phyloP scores from a whole-genome alignment of 2,329 filamentous ascomycete species.

The Neoascochyta sp. region DNA sequence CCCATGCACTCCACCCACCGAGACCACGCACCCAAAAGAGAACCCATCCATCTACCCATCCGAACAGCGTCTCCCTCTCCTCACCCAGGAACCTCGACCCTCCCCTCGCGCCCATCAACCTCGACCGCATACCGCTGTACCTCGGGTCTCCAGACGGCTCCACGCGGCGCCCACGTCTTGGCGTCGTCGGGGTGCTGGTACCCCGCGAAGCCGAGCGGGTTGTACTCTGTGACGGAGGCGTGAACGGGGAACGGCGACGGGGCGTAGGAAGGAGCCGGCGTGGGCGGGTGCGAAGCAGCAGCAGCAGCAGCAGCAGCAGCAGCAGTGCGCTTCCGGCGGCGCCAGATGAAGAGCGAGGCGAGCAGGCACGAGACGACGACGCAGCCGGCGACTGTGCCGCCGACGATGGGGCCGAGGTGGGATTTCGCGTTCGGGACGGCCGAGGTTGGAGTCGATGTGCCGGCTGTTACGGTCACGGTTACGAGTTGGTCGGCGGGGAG shows the following conservation, averaged over 20 bases:
- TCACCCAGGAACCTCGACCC: not conserved
- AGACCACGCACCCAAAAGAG: no score
- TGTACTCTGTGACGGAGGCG: constrained; percentile 3
- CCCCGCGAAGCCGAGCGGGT: constrained; percentile 5
- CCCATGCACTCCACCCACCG: no score
- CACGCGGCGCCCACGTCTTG: constrained; percentile 3
- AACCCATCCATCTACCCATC: no score
- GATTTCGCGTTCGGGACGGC: constrained; percentile 3
- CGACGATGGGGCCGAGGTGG: constrained; percentile 29
- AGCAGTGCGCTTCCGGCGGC: constrained; percentile 11
- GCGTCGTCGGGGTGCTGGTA: constrained; percentile 1
- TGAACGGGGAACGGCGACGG: constrained; percentile 1
- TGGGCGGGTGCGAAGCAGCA: no score
- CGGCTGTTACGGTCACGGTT: constrained; percentile 5
- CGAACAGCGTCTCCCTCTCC: no score
- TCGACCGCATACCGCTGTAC: constrained; percentile 3
- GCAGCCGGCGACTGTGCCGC: constrained; percentile 32
- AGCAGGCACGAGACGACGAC: constrained; percentile 23
- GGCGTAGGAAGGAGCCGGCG: not conserved
- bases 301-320: no score
- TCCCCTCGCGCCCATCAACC: constrained; percentile 6
- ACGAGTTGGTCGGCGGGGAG: constrained; percentile 4
- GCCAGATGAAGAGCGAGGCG: constrained; percentile 19
- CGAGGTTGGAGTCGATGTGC: constrained; percentile 2
- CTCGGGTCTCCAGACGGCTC: not conserved